Evolutionary conservation across 2,329 filamentous ascomycete genomes (phyloP).

Genomic region (Lecanicillium sp.): DNA sequence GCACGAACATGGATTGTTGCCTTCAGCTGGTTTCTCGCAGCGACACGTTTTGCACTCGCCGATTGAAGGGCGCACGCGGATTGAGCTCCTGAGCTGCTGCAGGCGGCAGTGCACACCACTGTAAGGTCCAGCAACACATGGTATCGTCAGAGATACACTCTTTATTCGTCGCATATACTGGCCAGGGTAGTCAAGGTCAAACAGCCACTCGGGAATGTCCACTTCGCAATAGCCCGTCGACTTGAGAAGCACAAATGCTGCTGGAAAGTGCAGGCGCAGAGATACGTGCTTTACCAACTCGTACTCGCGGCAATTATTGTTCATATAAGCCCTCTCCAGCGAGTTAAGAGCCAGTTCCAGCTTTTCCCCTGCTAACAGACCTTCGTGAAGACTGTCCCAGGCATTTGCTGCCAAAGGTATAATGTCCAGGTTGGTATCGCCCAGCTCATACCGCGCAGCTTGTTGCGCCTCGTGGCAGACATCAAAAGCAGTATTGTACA

Average conservation of each 20-base stretch:
- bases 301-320: constrained; percentile 8
- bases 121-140: constrained; percentile 20
- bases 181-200: constrained; percentile 31
- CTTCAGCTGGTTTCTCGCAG: neutral
- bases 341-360: constrained; percentile 4
- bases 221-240: constrained; percentile 11
- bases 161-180: constrained; percentile 29
- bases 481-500: constrained; percentile 1
- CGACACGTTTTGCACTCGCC: neutral
- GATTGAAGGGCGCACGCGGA: constrained; percentile 1
- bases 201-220: constrained; percentile 22
- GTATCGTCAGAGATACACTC: constrained; percentile 24
- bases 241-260: constrained; percentile 6
- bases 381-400: constrained; percentile 8
- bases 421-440: constrained; percentile 1
- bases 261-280: constrained; percentile 6
- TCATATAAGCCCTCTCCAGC: constrained; percentile 8
- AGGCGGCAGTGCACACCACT: constrained; percentile 12
- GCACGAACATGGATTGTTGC: neutral
- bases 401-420: constrained; percentile 2
- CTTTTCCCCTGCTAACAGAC: constrained; percentile 8
- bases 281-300: constrained; percentile 10
- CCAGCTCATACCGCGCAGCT: constrained; percentile 6
- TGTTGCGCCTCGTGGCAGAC: constrained; percentile 4
- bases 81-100: constrained; percentile 3